Evolutionary conservation across 495 filamentous ascomycete genomes (phyloP), one percentile per base, ranked within the genome.

Genomic region (Aspergillus sparsus): DNA sequence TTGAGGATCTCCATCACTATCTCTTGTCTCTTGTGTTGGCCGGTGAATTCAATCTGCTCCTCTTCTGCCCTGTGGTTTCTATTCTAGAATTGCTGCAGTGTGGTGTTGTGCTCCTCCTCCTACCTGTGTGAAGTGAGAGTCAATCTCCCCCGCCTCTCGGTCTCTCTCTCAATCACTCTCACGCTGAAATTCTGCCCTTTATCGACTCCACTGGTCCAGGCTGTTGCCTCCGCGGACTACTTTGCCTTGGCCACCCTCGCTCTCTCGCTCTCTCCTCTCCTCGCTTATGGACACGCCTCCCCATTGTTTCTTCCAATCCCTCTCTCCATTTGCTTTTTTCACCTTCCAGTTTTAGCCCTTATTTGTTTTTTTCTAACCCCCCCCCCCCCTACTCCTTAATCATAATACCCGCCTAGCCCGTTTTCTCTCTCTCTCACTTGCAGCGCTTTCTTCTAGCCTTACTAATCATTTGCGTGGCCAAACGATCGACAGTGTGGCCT

Each of bases 231-330:
- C 61, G 49, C 58, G 44, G 61, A 55, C 51, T 60, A 42, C 34
- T 53, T 18, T 49, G 41, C 34, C 46, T 31, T 57, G 37, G 16
- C 49, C 44, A 32, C 32, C 49, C 56, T 61, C 46, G 44, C 31
- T 58, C 49, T 60, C 45, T 47, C 34, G 36, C 49, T n/a, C n/a
- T n/a, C 10, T 53, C 47, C 55, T 44, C 50, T 42, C 49, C 57
- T 68, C 66, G 66, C 63, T 68, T 65, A 65, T 66, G 63, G 61
- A 58, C 61, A 62, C 61, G 49, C 62, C 52, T 56, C 60, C 58
- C 42, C 49, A 54, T 33, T 52, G 34, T 21, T 52, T 57, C 47
- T 54, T 55, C 50, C 61, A 35, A 32, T 41, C 51, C 12, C 41
- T 49, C 47, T 53, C 18, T 45, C 44, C 18, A 2, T 45, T 18